Conservation (phyloP, 2,329 filamentous ascomycete genomes). For the Exophiala lecanii-corni region DNA sequence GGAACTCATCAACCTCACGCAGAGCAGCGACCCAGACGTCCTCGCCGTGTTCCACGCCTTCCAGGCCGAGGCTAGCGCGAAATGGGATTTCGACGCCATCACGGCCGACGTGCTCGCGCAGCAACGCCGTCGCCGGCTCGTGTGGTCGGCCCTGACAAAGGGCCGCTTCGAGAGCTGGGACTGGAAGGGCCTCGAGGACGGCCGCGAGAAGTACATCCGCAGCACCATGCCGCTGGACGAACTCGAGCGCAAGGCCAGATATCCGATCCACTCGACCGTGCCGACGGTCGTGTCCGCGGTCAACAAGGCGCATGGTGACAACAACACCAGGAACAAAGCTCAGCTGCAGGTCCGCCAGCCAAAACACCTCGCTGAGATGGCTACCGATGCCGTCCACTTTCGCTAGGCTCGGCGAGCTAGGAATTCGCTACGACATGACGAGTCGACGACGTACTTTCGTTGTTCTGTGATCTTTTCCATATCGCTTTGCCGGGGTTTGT, state of each 20-base stretch:
- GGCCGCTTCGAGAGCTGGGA: conserved; percentile 82
- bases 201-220: conserved; percentile 68
- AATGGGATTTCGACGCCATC: conserved; percentile 79
- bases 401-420: conserved; percentile 9
- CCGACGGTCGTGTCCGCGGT: conserved; percentile 15
- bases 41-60: conserved; percentile 52
- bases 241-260: conserved; percentile 70
- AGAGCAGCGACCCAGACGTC: conserved; percentile 38
- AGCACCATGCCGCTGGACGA: conserved; percentile 77
- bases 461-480: too few relatives aligned
- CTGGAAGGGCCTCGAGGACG: conserved; percentile 52
- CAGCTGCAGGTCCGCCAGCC: conserved; percentile 16
- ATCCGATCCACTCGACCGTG: conserved; percentile 42
- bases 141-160: conserved; percentile 73
- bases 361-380: conserved; percentile 17
- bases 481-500: too few relatives aligned
- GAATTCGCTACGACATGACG: too few relatives aligned
- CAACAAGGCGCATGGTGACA: conserved; percentile 16
- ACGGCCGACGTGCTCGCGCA: conserved; percentile 68
- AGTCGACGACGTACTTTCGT: too few relatives aligned
- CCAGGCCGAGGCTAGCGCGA: conserved; percentile 64
- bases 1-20: conserved; percentile 68
- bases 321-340: too few relatives aligned
- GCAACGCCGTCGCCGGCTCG: conserved; percentile 72
- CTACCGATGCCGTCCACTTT: conserved; percentile 20